Conservation (phyloP, 2,329 filamentous ascomycete species). For the Beauveria caledonica region DNA sequence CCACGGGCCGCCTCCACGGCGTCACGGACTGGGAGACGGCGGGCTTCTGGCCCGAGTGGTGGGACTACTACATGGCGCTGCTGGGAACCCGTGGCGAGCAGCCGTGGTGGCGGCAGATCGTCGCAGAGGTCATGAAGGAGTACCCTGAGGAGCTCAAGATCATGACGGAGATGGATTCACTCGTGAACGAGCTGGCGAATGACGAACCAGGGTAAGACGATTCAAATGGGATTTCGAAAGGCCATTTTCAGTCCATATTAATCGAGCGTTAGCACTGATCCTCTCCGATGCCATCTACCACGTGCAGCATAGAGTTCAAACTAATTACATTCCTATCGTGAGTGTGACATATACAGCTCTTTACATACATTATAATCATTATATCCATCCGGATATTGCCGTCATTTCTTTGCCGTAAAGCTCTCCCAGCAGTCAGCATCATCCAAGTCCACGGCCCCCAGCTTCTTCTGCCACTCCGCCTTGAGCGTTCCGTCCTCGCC, state of each 20-base stretch:
- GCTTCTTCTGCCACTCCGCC: slow-evolving; percentile 16
- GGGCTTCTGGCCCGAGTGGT: slow-evolving; percentile 18
- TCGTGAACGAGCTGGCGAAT: background rate
- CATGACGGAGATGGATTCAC: background rate
- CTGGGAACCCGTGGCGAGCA: slow-evolving; percentile 12
- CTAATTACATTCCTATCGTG: too few species aligned
- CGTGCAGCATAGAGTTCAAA: background rate
- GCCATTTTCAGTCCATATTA: background rate
- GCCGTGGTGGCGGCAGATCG: slow-evolving; percentile 12
- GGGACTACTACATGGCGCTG: slow-evolving; percentile 16
- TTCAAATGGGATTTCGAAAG: background rate
- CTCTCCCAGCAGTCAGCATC: slow-evolving; percentile 20
- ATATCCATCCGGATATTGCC: background rate
- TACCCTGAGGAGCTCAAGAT: background rate
- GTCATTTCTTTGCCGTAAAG: slow-evolving; percentile 13
- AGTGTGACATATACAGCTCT: too few species aligned
- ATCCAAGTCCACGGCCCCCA: slow-evolving; percentile 18
- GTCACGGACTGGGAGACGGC: slow-evolving; percentile 48
- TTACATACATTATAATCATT: background rate
- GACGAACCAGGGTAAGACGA: background rate
- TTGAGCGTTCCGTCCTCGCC: slow-evolving; percentile 19
- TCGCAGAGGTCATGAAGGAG: slow-evolving; percentile 10
- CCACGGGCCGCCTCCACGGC: slow-evolving; percentile 36
- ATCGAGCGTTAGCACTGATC: background rate
- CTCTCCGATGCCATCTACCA: background rate